Conservation (phyloP, 805 yeast species). For the Kodamaea lidongshanica region DNA sequence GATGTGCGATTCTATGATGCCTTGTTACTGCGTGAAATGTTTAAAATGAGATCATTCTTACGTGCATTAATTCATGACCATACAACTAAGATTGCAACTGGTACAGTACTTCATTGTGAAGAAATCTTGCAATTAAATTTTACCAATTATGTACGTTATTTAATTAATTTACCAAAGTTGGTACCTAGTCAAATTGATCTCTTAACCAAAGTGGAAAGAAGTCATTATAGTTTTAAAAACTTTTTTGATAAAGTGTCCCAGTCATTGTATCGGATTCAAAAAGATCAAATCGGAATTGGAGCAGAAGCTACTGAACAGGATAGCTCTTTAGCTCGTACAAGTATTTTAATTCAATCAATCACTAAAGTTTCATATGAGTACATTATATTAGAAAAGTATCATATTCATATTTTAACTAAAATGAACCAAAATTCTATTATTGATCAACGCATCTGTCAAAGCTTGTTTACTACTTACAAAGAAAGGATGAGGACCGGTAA, state of each 20-base stretch:
- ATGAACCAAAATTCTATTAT: conserved; percentile 27
- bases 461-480: conserved; percentile 19
- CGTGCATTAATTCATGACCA: conserved; percentile 19
- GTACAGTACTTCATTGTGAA: conserved; percentile 18
- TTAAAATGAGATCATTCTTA: conserved; percentile 22
- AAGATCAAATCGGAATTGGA: conserved; percentile 23
- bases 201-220: conserved; percentile 16
- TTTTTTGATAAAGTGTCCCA: conserved; percentile 23
- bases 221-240: conserved; percentile 25
- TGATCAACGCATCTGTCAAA: conserved; percentile 18
- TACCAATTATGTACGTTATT: conserved; percentile 30
- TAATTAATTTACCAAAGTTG: conserved; percentile 25
- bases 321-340: conserved; percentile 11
- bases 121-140: conserved; percentile 36
- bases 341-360: conserved; percentile 22
- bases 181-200: conserved; percentile 8
- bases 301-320: conserved; percentile 19
- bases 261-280: conserved; percentile 20
- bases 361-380: conserved; percentile 34
- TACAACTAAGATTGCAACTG: conserved; percentile 1
- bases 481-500: conserved; percentile 12
- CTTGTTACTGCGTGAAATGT: conserved; percentile 24
- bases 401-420: conserved; percentile 31
- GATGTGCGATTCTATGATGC: conserved; percentile 26
- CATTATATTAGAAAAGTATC: conserved; percentile 34